phyloP scores from a whole-genome alignment of 495 filamentous ascomycete species.

The Astrothelium macrocarpum region DNA sequence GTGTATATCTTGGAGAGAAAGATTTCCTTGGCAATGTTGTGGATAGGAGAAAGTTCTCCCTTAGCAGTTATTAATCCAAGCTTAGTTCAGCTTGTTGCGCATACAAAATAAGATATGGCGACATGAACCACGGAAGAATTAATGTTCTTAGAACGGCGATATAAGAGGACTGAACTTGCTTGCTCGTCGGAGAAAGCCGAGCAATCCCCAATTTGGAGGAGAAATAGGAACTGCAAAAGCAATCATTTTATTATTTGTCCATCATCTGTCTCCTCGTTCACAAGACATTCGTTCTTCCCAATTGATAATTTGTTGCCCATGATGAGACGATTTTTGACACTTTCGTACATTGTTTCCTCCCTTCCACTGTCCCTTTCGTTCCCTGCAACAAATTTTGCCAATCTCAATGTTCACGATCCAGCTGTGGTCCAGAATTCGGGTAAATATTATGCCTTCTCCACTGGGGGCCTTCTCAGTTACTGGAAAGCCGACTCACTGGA shows the following conservation, averaged over 20 bases:
- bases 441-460: slow-evolving; percentile 65
- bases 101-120: not conserved
- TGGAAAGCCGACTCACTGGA: slow-evolving; percentile 46
- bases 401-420: slow-evolving; percentile 50
- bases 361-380: not conserved
- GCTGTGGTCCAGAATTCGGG: slow-evolving; percentile 52
- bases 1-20: not conserved
- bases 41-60: not conserved
- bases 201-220: not conserved
- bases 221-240: not conserved
- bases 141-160: not conserved
- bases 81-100: not conserved
- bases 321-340: not conserved
- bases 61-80: not conserved
- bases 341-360: not conserved
- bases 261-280: not conserved
- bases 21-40: not conserved
- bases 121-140: not conserved
- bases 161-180: not conserved
- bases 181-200: not conserved
- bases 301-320: not conserved
- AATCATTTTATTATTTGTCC: not conserved
- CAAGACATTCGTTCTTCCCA: not conserved
- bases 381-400: not conserved
- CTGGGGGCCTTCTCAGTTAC: slow-evolving; percentile 50